Evolutionary conservation across 495 filamentous ascomycete genomes (phyloP), one percentile per base, ranked within the genome.

Genomic region (Neurospora sublineolata): DNA sequence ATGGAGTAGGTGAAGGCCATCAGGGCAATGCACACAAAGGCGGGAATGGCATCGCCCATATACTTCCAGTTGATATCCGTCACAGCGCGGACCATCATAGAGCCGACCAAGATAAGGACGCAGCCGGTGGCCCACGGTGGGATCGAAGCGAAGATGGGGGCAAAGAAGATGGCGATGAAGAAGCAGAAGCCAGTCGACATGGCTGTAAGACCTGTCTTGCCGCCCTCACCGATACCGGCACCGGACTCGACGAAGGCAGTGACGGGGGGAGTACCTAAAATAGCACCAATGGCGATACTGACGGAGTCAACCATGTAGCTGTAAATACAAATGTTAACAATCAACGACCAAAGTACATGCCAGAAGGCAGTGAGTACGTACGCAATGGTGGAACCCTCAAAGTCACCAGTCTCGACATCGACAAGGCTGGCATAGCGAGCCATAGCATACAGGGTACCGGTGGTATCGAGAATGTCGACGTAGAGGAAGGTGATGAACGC

Each of bases 1-100:
- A 93, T 93, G 64, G 88, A 84, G 79, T 92, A 93, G 27, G 91
- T 93, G 82, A 94, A 94, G n/a, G 92, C 91, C 92, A 94, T 94
- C 76, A 92, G 80, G 75, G 88, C 86, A 72, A 94, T 90, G 37
- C 91, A 93, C 38, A 94, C 78, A 80, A 94, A 94, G 1, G 92
- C 92, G 0, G 92, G 92, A 38, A 94, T 84, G 33, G 90, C 88
- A 79, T 94, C 92, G 68, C 90, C 91, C 40, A 89, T 80, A 82
- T 94, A 94, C 11, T 83, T 81, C 92, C 92, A 94, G 84, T 94
- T 94, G 83, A 94, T 94, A 72, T 94, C 90, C 33, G 85, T 86
- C 14, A 88, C 89, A 3, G 91, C 82, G 71, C 87, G 85, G 74
- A 90, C 88, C 92, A 94, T 94, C 84, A 94, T 89, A 38, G 89